These are phyloP conservation scores for Curvularia spicifera DNA, from an alignment of 2,329 filamentous ascomycete genomes.

Conservation along the genomic window DNA sequence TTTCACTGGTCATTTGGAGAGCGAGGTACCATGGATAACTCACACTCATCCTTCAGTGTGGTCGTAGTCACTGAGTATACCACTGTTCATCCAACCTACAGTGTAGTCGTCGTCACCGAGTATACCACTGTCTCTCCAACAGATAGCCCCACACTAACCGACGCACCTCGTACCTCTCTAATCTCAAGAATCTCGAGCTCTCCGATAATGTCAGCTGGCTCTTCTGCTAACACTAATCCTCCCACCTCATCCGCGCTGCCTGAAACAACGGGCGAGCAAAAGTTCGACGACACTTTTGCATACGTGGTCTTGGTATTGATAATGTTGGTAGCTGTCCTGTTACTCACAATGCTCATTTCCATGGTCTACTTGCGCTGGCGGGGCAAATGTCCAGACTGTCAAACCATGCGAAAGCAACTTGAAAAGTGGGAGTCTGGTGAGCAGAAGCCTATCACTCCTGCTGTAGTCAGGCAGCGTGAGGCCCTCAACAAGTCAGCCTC, in stretches of 20 bases:
- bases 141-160: background rate
- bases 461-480: constrained; percentile 14
- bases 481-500: background rate
- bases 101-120: constrained; percentile 7
- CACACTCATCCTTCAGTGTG: background rate
- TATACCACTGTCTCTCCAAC: constrained; percentile 14
- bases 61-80: constrained; percentile 11
- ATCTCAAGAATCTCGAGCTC: background rate
- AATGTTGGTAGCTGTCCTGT: constrained; percentile 7
- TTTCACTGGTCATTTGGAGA: background rate
- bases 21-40: background rate
- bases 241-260: background rate
- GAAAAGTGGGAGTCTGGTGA: constrained; percentile 20
- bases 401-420: constrained; percentile 7
- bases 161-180: background rate
- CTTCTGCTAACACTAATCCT: background rate
- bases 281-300: constrained; percentile 14
- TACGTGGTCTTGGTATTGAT: constrained; percentile 5
- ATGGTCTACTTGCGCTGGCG: constrained; percentile 14
- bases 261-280: background rate
- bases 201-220: background rate
- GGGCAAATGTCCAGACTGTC: constrained; percentile 18
- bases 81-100: constrained; percentile 7
- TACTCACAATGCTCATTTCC: constrained; percentile 5
- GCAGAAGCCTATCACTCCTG: constrained; percentile 14